Evolutionary conservation across 768 basidiomycete genomes (phyloP), one percentile per base, ranked within the genome.

Genomic region (Gloeopeniophorella convolvens): DNA sequence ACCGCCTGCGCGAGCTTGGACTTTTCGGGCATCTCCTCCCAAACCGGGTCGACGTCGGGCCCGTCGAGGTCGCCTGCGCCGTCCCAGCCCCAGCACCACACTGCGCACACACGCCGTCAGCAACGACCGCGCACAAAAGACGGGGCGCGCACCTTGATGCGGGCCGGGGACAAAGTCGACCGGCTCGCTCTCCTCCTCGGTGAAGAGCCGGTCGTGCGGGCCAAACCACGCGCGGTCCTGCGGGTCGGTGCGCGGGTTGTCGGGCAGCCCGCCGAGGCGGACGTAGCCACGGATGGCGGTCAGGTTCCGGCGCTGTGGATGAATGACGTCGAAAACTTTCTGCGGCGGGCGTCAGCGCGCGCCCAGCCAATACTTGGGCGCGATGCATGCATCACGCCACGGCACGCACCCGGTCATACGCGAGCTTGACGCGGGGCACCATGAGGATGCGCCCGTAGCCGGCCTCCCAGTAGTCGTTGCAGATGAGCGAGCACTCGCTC

Each of bases 81-180:
- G 61, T 99, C 95, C 95, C 95, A 99, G 16, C 95, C 95, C 95
- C 95, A 97, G 64, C 95, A 98, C 95, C 95, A 97, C 11, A 98
- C 95, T 96, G 61, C 33, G 41, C 9, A 37, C 28, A 32, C 45
- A 11, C 30, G 30, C 32, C 9, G 34, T 50, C 40, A 55, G 40
- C n/a, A n/a, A 12, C 18, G 44, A 28, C 20, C 2, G 11, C 9
- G 18, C 15, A 15, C 10, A 0, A 13, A 15, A 10, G 10, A 43
- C 16, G 16, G 20, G 32, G 28, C 28, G 78, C 88, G 48, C 45
- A 97, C 94, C 95, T 58, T 90, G 77, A 50, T 83, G 79, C 13
- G 95, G 95, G 15, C 94, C 92, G 3, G 83, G 72, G 16, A 71
- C 64, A 68, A 98, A 98, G 2, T 79, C 73, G 32, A 98, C 65